Evolutionary conservation across 768 basidiomycete genomes (phyloP).

Genomic region (Hygrocybe punicea): DNA sequence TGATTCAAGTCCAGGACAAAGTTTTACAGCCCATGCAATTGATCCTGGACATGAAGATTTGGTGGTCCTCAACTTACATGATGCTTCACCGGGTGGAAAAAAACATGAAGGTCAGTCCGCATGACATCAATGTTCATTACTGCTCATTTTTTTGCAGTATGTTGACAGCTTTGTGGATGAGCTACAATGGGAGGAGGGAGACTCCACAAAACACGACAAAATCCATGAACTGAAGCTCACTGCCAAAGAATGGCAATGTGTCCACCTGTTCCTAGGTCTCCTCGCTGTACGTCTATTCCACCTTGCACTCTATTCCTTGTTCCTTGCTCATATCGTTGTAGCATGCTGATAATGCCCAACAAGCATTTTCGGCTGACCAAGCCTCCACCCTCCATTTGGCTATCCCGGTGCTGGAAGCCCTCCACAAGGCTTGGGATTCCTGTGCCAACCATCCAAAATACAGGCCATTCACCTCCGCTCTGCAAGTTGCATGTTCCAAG

Average conservation of each 20-base stretch:
- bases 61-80: slow-evolving; percentile 31
- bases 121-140: no score
- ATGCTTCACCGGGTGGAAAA: slow-evolving; percentile 23
- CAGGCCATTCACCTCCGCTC: slow-evolving; percentile 17
- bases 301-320: slow-evolving; percentile 15
- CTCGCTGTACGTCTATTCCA: slow-evolving; percentile 4
- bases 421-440: slow-evolving; percentile 29
- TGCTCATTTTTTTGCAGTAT: slow-evolving; percentile 4
- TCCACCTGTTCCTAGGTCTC: slow-evolving; percentile 14
- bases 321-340: slow-evolving; percentile 15
- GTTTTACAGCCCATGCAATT: no score
- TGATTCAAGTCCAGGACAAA: no score
- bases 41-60: slow-evolving; percentile 30
- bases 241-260: slow-evolving; percentile 23
- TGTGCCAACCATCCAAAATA: slow-evolving; percentile 13
- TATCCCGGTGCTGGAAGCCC: no score
- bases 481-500: slow-evolving; percentile 24
- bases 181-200: slow-evolving; percentile 20
- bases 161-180: slow-evolving; percentile 27
- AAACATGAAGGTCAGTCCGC: background rate
- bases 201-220: slow-evolving; percentile 25
- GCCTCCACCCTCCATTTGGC: slow-evolving; percentile 26
- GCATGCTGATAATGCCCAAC: slow-evolving; percentile 33
- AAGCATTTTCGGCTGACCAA: slow-evolving; percentile 31
- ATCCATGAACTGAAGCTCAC: slow-evolving; percentile 20